Evolutionary conservation across 371 early-diverging fungal species (phyloP), one percentile per base, ranked within the genome.

Genomic region (Fennellomyces sp.): DNA sequence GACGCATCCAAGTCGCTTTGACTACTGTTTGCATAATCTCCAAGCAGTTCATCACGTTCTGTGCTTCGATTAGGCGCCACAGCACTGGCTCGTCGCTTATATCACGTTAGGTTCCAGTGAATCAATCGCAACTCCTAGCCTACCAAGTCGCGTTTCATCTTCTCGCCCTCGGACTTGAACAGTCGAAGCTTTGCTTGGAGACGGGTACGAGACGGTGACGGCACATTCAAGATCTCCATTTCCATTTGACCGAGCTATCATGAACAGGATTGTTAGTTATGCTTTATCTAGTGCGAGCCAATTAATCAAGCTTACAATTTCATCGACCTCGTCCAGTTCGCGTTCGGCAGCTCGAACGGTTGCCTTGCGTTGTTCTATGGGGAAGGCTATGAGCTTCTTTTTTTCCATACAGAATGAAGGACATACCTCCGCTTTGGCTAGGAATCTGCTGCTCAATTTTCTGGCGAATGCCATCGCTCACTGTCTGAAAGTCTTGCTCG

Each of bases 291-390:
- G n/a, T n/a, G n/a, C n/a, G n/a, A n/a, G n/a, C n/a, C n/a, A n/a
- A n/a, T n/a, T n/a, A 45, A 17, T 23, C 5, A 29, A 12, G 21
- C 78, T 58, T 85, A 94, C 94, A 65, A 97, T 93, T 66, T 96
- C 97, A 61, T 88, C 88, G 8, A 90, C 92, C 72, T 97, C 97
- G 21, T 94, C 94, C 15, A 95, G 71, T 72, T 95, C 95, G 53
- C 94, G 86, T 65, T 92, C 90, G 3, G 88, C 78, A 17, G 92
- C 88, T 56, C 90, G 88, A 41, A 86, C 65, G 6, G 88, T 81
- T 12, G 89, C 81, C 63, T 92, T 93, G 70, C 84, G 81, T 61
- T 83, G 78, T 64, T 94, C 94, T 91, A 35, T 39, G 25, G 4
- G 2, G 19, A 48, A 28, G 13, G 39, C 13, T 11, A 39, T 39